phyloP scores from a whole-genome alignment of 257 asterid species.

The Solanum chmielewskii region DNA sequence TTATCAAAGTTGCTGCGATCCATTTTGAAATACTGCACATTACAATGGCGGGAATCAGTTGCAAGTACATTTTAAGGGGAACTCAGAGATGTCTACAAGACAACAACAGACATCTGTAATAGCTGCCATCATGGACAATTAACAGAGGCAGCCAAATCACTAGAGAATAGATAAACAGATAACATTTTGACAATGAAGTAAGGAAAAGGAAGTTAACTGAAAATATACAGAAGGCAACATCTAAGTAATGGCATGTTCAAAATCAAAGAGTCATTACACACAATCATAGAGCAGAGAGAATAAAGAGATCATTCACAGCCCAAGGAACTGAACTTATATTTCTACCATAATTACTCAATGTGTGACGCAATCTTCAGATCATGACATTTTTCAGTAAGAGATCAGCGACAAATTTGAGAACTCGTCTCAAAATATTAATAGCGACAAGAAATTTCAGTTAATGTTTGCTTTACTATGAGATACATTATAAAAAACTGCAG shows the following conservation, averaged over 20 bases:
- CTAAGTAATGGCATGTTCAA: not conserved
- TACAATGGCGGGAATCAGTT: slow-evolving; percentile 11
- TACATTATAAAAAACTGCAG: not conserved
- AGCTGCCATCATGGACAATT: not conserved
- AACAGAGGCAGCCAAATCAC: not conserved
- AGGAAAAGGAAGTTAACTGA: not conserved
- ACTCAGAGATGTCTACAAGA: not conserved
- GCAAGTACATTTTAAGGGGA: not conserved
- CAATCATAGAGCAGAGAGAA: not conserved
- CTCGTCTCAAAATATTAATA: not conserved
- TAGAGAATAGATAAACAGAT: not conserved
- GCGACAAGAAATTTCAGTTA: not conserved
- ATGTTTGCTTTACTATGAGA: not conserved
- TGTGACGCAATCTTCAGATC: not conserved
- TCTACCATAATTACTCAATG: not conserved
- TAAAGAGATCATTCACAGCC: not conserved
- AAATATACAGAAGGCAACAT: not conserved
- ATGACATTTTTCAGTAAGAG: not conserved
- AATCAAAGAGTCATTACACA: not conserved
- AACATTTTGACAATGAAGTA: not conserved
- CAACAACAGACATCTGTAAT: not conserved
- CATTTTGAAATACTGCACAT: slow-evolving; percentile 87
- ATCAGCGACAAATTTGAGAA: not conserved
- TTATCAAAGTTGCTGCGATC: slow-evolving; percentile 50
- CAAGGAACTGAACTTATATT: not conserved